Percentiles rank a stretch among this genome's conserved stretches.
Evolutionary conservation across 495 filamentous ascomycete genomes (phyloP).

Genomic region (Thermothielavioides terrestris): DNA sequence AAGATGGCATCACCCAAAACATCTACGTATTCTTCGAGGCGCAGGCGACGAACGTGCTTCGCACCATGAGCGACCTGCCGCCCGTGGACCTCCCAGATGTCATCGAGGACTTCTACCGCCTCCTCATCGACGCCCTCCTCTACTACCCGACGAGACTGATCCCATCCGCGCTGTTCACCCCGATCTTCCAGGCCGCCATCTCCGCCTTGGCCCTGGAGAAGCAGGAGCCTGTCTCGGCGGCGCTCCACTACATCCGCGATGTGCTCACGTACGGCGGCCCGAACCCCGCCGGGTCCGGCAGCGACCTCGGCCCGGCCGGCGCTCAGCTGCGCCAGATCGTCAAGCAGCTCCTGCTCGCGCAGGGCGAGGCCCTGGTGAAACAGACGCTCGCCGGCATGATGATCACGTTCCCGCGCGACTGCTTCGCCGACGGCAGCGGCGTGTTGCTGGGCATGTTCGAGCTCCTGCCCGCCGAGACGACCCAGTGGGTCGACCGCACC

Average conservation of each 20-base stretch:
- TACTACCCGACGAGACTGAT: conserved; percentile 83
- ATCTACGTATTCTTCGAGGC: conserved; percentile 94
- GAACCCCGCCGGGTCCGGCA: conserved; percentile 64
- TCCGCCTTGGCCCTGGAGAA: conserved; percentile 81
- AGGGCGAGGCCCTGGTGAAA: conserved; percentile 74
- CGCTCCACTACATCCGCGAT: conserved; percentile 89
- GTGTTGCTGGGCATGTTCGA: conserved; percentile 87
- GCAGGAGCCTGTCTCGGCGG: conserved; percentile 79
- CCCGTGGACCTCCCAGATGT: conserved; percentile 90
- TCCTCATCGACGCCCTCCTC: conserved; percentile 79
- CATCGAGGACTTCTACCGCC: conserved; percentile 97
- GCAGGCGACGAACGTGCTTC: conserved; percentile 78
- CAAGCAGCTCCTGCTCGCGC: conserved; percentile 55
- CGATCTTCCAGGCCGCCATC: conserved; percentile 79
- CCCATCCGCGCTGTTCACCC: conserved; percentile 61
- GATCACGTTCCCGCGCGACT: conserved; percentile 93
- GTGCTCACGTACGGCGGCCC: conserved; percentile 79
- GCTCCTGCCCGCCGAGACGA: conserved; percentile 67
- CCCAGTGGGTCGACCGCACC: conserved; percentile 71
- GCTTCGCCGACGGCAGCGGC: conserved; percentile 85
- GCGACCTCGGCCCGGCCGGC: conserved; percentile 40
- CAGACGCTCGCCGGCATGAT: conserved; percentile 93
- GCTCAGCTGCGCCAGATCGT: conserved; percentile 61
- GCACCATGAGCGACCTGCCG: conserved; percentile 75
- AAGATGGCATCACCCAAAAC: conserved; percentile 68